Percentiles rank a stretch among this genome's conserved stretches.
These are phyloP conservation scores for Monosporozyma aerobia DNA, from an alignment of 805 yeast species.

Conservation along the genomic window DNA sequence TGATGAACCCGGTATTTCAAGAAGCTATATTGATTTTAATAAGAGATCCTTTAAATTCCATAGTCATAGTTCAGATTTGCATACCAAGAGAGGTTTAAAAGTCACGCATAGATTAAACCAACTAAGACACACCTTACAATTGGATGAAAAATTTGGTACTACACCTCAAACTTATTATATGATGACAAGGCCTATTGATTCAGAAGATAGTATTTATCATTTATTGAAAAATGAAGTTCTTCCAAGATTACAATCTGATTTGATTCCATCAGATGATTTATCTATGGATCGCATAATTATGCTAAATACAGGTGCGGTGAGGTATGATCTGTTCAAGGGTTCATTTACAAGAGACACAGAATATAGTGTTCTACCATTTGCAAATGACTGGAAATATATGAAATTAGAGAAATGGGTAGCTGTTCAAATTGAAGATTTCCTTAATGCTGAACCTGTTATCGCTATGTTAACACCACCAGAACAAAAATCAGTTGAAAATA, in stretches of 20 bases:
- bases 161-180: constrained; percentile 62
- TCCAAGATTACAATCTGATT: constrained; percentile 26
- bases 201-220: constrained; percentile 47
- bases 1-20: constrained; percentile 31
- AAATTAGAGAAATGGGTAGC: constrained; percentile 54
- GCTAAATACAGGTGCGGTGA: constrained; percentile 78
- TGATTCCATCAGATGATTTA: constrained; percentile 17
- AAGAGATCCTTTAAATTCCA: constrained; percentile 62
- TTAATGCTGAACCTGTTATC: constrained; percentile 41
- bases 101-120: constrained; percentile 38
- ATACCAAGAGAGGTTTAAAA: constrained; percentile 45
- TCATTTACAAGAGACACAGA: constrained; percentile 72
- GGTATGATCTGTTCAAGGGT: constrained; percentile 82
- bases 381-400: constrained; percentile 67
- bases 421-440: constrained; percentile 37
- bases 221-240: constrained; percentile 52
- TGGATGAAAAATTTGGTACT: constrained; percentile 51
- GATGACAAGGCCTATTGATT: constrained; percentile 55
- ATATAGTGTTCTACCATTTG: constrained; percentile 77
- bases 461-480: constrained; percentile 14
- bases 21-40: constrained; percentile 82
- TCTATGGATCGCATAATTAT: constrained; percentile 41
- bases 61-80: constrained; percentile 40
- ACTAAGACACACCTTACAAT: constrained; percentile 39
- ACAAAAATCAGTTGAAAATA: not conserved